Evolutionary conservation across 108 stramenopile species (phyloP), one percentile per base, ranked within the genome.

Genomic region (Nitzschia sp.): DNA sequence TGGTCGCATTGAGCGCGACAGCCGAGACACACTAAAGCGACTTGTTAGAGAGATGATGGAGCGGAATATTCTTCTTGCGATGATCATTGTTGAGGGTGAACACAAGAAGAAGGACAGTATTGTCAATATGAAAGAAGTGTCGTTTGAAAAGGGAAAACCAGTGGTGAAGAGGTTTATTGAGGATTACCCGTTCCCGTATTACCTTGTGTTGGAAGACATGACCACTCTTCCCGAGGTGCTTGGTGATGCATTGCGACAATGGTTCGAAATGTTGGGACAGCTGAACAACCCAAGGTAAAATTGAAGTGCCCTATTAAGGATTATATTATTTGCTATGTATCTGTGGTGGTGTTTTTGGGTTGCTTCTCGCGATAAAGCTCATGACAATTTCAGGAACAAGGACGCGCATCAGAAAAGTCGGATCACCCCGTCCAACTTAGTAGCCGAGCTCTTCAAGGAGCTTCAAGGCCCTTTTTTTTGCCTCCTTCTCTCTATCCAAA

Each of bases 151-250:
- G 24, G 95, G 95, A 10, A 94, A 94, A 53, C 88, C 96, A 10
- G 79, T 92, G 42, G 83, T 95, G 46, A 95, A 80, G 64, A 71
- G 79, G 22, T 99, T 98, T 84, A 91, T 99, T 22, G 99, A 98
- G 51, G 97, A 95, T 67, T 99, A 95, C 69, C 99, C 99, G 5
- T 98, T 99, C 65, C 97, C 98, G 3, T 96, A 95, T 73, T 99
- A 99, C 74, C 81, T 98, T 50, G 64, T 97, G 14, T 77, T 98
- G 25, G 86, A 86, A 10, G 92, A 99, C 53, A 82, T 98, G 55
- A 70, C 79, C 37, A 69, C 86, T 12, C 77, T 99, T 22, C 99
- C 99, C 6, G 97, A 97, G 55, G 92, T 95, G 10, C 80, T 99
- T 12, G 97, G 97, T 19, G 97, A 98, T 73, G 90, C 94, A 6